phyloP scores from a whole-genome alignment of 345 rosid genomes.

The Salix purpurea region DNA sequence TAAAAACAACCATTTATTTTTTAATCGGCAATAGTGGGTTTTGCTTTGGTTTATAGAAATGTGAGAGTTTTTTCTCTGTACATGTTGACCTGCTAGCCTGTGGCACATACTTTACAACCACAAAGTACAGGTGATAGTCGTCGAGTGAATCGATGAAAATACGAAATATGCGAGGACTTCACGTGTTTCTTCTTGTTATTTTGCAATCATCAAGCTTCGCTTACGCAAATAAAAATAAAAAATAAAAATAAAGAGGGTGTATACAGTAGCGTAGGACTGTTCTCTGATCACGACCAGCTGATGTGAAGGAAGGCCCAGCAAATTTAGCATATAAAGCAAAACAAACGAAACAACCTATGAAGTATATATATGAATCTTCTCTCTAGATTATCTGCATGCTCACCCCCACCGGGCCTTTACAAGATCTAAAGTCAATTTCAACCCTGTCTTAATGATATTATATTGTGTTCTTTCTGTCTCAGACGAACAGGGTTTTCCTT shows the following conservation, averaged over 20 bases:
- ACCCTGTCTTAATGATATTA: conserved; percentile 2
- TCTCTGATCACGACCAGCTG: conserved; percentile 22
- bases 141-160: conserved; percentile 39
- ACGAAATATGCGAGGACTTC: background rate
- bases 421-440: conserved; percentile 34
- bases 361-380: conserved; percentile 6
- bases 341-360: conserved; percentile 13
- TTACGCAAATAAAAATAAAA: background rate
- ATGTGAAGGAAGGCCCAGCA: too few species aligned
- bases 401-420: background rate
- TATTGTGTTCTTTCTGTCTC: conserved; percentile 35
- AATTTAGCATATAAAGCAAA: too few species aligned
- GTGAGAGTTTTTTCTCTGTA: background rate
- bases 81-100: conserved; percentile 21
- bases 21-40: too few species aligned
- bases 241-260: conserved; percentile 14
- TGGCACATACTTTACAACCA: conserved; percentile 22
- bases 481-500: conserved; percentile 37
- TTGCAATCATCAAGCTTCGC: conserved; percentile 37
- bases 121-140: conserved; percentile 44
- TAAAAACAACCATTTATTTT: rapidly evolving
- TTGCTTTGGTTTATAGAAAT: background rate
- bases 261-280: conserved; percentile 1
- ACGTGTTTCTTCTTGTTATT: conserved; percentile 33
- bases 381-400: background rate